Percentiles rank a stretch among this genome's conserved stretches.
These are phyloP conservation scores for Rhodomyrtus psidioides DNA, from an alignment of 441 rosid genomes.

Conservation along the genomic window DNA sequence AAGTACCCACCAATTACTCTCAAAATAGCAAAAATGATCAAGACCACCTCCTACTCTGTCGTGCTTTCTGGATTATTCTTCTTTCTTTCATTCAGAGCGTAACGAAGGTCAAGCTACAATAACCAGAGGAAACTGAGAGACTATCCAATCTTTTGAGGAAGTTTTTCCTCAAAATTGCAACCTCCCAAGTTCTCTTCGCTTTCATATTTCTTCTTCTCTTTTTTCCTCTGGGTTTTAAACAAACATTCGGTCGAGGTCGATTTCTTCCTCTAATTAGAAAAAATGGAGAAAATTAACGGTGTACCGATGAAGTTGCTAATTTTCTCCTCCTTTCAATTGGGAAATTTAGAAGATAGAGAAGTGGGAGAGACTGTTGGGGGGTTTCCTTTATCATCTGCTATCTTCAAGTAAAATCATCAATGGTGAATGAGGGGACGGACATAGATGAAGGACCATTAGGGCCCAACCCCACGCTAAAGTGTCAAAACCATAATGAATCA, in stretches of 20 bases:
- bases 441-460: neutral
- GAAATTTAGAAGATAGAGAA: neutral
- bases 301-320: neutral
- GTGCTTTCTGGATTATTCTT: neutral
- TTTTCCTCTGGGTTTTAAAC: neutral
- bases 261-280: neutral
- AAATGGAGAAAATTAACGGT: neutral
- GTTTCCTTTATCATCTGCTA: neutral
- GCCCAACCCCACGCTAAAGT: neutral
- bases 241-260: neutral
- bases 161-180: neutral
- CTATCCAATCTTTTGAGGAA: neutral
- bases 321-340: neutral
- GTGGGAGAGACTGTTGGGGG: neutral
- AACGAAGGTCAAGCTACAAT: neutral
- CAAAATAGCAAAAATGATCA: neutral
- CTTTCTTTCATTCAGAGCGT: neutral
- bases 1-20: neutral
- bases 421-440: neutral
- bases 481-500: neutral
- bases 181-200: neutral
- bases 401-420: neutral
- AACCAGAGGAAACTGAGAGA: neutral
- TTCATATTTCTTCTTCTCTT: neutral
- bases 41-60: neutral